These are phyloP conservation scores for Verticillium alfalfae DNA, from an alignment of 2,329 filamentous ascomycete species.

Conservation along the genomic window DNA sequence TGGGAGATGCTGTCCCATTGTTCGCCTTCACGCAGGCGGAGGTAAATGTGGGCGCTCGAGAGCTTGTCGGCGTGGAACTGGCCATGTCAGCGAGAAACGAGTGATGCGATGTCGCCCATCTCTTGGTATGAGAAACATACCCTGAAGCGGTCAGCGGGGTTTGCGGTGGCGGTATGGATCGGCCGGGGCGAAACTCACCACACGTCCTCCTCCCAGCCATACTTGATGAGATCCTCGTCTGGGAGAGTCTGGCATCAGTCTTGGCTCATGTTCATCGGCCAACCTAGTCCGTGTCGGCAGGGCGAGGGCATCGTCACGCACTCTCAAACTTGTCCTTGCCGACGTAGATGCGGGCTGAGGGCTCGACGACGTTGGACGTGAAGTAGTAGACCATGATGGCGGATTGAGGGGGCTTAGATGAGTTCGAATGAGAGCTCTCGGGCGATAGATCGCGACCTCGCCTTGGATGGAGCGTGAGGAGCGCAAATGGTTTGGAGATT, in stretches of 20 bases:
- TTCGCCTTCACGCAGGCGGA: constrained; percentile 73
- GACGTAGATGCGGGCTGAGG: constrained; percentile 85
- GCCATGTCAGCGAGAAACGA: not conserved
- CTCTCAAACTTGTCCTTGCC: constrained; percentile 99
- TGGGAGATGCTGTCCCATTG: constrained; percentile 78
- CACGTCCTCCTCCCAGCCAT: constrained; percentile 91
- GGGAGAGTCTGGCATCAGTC: constrained; percentile 2
- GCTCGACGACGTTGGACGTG: constrained; percentile 76
- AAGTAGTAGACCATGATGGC: constrained; percentile 88
- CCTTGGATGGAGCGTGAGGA: not conserved
- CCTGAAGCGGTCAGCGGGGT: constrained; percentile 13
- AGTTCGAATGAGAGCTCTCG: not conserved
- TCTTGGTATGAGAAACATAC: constrained; percentile 15
- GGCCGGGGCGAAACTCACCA: constrained; percentile 53
- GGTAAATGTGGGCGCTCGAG: constrained; percentile 92
- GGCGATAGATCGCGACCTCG: not conserved
- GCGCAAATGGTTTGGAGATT: not conserved
- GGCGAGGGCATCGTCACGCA: constrained; percentile 38
- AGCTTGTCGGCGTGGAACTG: constrained; percentile 98
- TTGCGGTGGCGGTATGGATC: not conserved
- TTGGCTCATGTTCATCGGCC: not conserved
- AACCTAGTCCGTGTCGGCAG: not conserved
- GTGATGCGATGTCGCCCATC: not conserved
- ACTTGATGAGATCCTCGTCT: constrained; percentile 97
- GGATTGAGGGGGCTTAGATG: not conserved